These are phyloP conservation scores for Fusarium nematophilum DNA, from an alignment of 2,329 filamentous ascomycete species.

Conservation along the genomic window DNA sequence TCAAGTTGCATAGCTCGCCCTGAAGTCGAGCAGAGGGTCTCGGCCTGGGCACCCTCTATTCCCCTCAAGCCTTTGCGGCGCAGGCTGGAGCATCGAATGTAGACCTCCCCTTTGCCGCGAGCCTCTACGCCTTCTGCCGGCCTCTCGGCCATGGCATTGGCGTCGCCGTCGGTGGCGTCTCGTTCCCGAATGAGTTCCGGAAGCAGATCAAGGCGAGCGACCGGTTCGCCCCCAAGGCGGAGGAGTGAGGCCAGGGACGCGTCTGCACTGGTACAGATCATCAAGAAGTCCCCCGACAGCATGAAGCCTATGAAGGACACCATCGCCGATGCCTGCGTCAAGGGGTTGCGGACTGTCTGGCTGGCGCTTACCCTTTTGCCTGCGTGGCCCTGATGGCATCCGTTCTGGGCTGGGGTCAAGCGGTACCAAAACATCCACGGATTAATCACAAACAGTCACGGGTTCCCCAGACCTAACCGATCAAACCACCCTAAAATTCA, in stretches of 20 bases:
- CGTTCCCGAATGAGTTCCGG: conserved; percentile 75
- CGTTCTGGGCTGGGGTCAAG: conserved; percentile 32
- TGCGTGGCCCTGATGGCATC: conserved; percentile 36
- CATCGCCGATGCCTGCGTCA: conserved; percentile 49
- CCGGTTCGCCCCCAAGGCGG: conserved; percentile 54
- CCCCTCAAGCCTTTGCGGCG: conserved; percentile 69
- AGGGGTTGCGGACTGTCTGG: conserved; percentile 50
- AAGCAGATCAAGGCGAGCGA: conserved; percentile 61
- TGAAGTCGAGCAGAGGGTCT: no score
- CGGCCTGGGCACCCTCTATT: conserved; percentile 73
- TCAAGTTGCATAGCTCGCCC: no score
- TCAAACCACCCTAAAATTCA: no score
- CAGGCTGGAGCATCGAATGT: conserved; percentile 63
- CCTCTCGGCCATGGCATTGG: conserved; percentile 74
- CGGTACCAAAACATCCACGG: no score
- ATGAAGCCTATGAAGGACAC: conserved; percentile 34
- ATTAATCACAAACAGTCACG: no score
- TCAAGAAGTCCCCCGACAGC: conserved; percentile 54
- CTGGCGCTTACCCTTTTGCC: conserved; percentile 45
- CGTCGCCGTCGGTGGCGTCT: conserved; percentile 73
- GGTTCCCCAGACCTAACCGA: no score
- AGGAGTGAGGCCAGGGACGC: conserved; percentile 67
- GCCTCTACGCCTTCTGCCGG: conserved; percentile 71
- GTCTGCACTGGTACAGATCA: conserved; percentile 64
- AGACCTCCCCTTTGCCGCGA: conserved; percentile 61